phyloP scores from a whole-genome alignment of 495 filamentous ascomycete genomes.

The Cercophora newfieldiana region DNA sequence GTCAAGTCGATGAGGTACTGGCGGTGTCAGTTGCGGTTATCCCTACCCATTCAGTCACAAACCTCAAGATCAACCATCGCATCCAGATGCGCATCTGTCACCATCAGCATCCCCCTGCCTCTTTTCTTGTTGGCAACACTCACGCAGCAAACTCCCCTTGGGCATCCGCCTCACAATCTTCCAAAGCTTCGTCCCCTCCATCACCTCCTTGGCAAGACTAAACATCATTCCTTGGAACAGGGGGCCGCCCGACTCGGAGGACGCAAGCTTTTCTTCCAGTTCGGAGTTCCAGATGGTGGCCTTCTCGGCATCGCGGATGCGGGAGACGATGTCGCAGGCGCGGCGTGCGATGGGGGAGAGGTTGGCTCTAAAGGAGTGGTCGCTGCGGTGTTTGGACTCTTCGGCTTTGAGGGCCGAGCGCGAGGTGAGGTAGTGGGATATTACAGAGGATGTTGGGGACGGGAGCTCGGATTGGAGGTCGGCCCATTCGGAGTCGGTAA shows the following conservation, averaged over 20 bases:
- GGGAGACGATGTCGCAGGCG: constrained; percentile 74
- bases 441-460: constrained; percentile 62
- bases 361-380: constrained; percentile 56
- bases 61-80: constrained; percentile 81
- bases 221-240: constrained; percentile 88
- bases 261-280: constrained; percentile 63
- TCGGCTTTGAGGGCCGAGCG: constrained; percentile 75
- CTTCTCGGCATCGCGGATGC: constrained; percentile 76
- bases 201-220: constrained; percentile 69
- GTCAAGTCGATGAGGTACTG: constrained; percentile 66
- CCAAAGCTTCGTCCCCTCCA: constrained; percentile 84
- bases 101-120: background rate
- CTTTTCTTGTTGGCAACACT: background rate
- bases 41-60: background rate
- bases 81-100: constrained; percentile 71
- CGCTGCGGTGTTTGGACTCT: constrained; percentile 81
- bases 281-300: constrained; percentile 68
- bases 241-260: constrained; percentile 50
- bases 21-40: background rate
- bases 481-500: constrained; percentile 57
- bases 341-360: constrained; percentile 51
- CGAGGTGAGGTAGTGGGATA: constrained; percentile 74
- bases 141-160: constrained; percentile 78
- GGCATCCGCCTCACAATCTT: constrained; percentile 82
- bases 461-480: constrained; percentile 53